Base-by-base conservation (phyloP, 192 early-diverging fungal species). In the Backusella parvicylindrica region DNA sequence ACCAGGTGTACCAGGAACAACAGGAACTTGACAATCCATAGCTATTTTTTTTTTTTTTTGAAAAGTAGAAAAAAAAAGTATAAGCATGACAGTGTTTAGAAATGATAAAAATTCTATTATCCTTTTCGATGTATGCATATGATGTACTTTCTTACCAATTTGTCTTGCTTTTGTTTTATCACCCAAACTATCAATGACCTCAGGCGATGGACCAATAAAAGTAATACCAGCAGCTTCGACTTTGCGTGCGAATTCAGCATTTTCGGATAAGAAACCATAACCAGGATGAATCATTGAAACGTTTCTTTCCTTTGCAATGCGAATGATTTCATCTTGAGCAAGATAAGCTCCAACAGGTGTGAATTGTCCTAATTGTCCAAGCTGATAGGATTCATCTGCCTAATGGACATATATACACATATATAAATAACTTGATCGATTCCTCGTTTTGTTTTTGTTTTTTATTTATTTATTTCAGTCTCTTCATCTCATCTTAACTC, bases 241-340 rank as follows among this genome's bases (percentile, higher is more conserved):
- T 79, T 92, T 93, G 79, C 89, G 84, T 1, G 96, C 96, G 83
- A 99, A 99, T 64, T 85, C 85, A 5, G 96, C 87, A 79, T 99
- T 98, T 84, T 99, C 97, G 30, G 92, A 91, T 36, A 99, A 83
- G 85, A 99, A 97, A 15, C 97, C 97, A 83, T 99, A 99, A 41
- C 96, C 95, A 31, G 96, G 96, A 72, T 97, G 97, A 79, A 98
- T 92, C 76, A 91, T 93, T 70, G 87, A 89, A 68, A 92, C 93
- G 74, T 89, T 87, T 66, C 89, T 88, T 71, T 85, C 76, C 69
- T 92, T 88, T 32, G 96, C 97, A 76, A 97, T 94, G n/a, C 82
- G 83, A 70, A 99, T 87, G 60, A 99, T 96, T 77, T 95, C 93
- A 78, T 95, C 93, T 78, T 95, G 95, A 18, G 93, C 93, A 63